These are phyloP conservation scores for Teratosphaeria epicoccoides DNA, from an alignment of 2,329 filamentous ascomycete species.

Conservation along the genomic window DNA sequence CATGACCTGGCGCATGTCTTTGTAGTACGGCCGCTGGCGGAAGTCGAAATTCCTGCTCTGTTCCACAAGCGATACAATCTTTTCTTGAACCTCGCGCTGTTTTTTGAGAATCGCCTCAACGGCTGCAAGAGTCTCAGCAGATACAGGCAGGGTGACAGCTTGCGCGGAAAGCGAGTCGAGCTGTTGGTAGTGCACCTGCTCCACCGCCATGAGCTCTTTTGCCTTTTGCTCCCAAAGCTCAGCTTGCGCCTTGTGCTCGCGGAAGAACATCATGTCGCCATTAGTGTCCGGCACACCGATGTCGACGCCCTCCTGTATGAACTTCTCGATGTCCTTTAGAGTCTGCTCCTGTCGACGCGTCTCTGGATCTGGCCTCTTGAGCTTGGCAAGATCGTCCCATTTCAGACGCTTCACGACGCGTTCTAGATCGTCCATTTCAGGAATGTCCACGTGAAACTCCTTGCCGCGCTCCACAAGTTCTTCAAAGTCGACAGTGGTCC, in stretches of 20 bases:
- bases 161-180: slow-evolving; percentile 83
- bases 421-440: slow-evolving; percentile 74
- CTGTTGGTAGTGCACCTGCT: slow-evolving; percentile 86
- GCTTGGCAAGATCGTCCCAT: slow-evolving; percentile 72
- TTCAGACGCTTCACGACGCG: slow-evolving; percentile 72
- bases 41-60: slow-evolving; percentile 66
- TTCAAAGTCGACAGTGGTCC: slow-evolving; percentile 66
- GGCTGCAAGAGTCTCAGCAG: slow-evolving; percentile 63
- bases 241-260: slow-evolving; percentile 65
- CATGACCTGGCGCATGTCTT: slow-evolving; percentile 82
- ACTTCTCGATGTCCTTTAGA: slow-evolving; percentile 64
- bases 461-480: slow-evolving; percentile 84
- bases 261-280: slow-evolving; percentile 64
- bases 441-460: slow-evolving; percentile 81
- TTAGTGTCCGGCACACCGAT: slow-evolving; percentile 71
- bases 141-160: slow-evolving; percentile 69
- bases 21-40: slow-evolving; percentile 70
- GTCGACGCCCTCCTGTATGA: slow-evolving; percentile 67
- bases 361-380: slow-evolving; percentile 30
- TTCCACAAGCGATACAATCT: slow-evolving; percentile 72
- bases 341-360: slow-evolving; percentile 47
- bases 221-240: slow-evolving; percentile 88
- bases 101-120: slow-evolving; percentile 92
- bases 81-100: slow-evolving; percentile 84
- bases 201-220: slow-evolving; percentile 82